Evolutionary conservation across 768 basidiomycete species (phyloP).

Genomic region (Podaxis pistillaris): DNA sequence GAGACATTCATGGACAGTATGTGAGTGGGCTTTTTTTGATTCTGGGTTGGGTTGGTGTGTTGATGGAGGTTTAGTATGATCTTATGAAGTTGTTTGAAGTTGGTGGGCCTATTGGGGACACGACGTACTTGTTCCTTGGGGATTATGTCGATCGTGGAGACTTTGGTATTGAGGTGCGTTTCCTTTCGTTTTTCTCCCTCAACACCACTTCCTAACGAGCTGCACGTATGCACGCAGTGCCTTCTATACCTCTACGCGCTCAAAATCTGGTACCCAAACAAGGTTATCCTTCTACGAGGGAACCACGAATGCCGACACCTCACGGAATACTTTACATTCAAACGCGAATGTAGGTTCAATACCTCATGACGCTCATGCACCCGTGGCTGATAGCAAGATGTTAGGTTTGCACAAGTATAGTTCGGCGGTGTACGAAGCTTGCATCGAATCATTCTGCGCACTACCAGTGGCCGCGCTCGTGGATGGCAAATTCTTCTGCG

Average conservation of each 20-base stretch:
- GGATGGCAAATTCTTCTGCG: constrained; percentile 95
- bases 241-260: constrained; percentile 90
- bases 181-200: not conserved
- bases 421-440: constrained; percentile 83
- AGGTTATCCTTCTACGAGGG: constrained; percentile 82
- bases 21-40: constrained; percentile 39
- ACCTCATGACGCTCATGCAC: not conserved
- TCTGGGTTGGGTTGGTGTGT: not conserved
- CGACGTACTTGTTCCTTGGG: constrained; percentile 88
- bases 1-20: constrained; percentile 98
- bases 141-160: constrained; percentile 98
- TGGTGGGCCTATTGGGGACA: constrained; percentile 81
- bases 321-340: constrained; percentile 98
- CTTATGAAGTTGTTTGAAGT: constrained; percentile 98
- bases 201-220: not conserved
- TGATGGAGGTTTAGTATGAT: constrained; percentile 66
- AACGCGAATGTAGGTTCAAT: constrained; percentile 78
- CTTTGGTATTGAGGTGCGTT: constrained; percentile 65
- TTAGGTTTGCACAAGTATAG: constrained; percentile 91
- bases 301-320: constrained; percentile 98
- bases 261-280: constrained; percentile 87
- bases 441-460: constrained; percentile 85
- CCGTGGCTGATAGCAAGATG: not conserved
- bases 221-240: constrained; percentile 49
- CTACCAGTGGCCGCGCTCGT: constrained; percentile 90